Evolutionary conservation across 805 yeast species (phyloP).

Genomic region (Lipomyces sp.): DNA sequence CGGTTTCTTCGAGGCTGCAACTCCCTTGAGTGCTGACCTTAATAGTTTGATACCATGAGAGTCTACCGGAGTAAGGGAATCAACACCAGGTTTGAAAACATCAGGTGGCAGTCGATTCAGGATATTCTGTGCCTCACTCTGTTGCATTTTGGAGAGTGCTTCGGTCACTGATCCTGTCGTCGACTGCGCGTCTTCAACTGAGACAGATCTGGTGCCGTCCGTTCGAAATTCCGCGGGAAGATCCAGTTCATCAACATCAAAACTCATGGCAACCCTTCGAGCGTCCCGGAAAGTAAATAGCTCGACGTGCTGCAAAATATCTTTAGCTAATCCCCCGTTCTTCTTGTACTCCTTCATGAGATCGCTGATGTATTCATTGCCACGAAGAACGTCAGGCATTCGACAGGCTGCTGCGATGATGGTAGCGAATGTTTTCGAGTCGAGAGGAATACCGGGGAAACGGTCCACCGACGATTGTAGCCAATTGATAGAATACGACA

Average conservation of each 20-base stretch:
- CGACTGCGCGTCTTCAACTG: constrained; percentile 1
- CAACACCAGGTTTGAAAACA: constrained; percentile 28
- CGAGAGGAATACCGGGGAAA: constrained; percentile 11
- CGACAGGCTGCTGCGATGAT: constrained; percentile 21
- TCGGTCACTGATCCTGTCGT: constrained; percentile 1
- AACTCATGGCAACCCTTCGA: constrained; percentile 15
- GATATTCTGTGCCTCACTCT: background rate
- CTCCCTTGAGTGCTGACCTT: constrained; percentile 28
- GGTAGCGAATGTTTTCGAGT: constrained; percentile 24
- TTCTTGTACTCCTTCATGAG: background rate
- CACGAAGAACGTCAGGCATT: constrained; percentile 15
- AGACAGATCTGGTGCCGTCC: background rate
- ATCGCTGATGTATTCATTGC: constrained; percentile 13
- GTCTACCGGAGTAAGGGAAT: constrained; percentile 32
- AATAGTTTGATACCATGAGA: constrained; percentile 32
- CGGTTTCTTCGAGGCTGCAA: constrained; percentile 24
- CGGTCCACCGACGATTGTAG: constrained; percentile 9
- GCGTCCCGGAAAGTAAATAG: constrained; percentile 20
- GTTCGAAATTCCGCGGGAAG: constrained; percentile 19
- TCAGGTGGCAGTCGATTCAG: constrained; percentile 24
- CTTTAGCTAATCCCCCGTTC: constrained; percentile 8
- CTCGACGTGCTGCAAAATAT: constrained; percentile 15
- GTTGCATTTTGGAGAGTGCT: constrained; percentile 4
- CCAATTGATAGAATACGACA: constrained; percentile 18
- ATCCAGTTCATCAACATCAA: constrained; percentile 17